Conservation (phyloP, 495 filamentous ascomycete species). For the Penicillium nucicola region DNA sequence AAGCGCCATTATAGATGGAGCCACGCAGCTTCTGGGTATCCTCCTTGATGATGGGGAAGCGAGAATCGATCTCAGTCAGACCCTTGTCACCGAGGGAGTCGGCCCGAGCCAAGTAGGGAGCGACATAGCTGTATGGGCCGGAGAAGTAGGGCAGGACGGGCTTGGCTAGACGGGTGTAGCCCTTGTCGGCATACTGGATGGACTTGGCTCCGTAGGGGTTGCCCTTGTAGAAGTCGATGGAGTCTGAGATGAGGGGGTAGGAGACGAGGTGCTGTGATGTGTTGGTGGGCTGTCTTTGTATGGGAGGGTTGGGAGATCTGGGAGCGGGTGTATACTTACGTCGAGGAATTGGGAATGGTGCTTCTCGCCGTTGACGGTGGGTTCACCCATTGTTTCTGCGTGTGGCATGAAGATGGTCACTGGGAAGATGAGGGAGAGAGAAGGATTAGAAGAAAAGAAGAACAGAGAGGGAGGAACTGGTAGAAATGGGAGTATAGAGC, state of each 20-base stretch:
- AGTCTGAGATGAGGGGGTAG: conserved; percentile 82
- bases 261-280: conserved; percentile 68
- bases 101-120: conserved; percentile 78
- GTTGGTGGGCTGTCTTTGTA: background rate
- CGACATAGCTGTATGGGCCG: conserved; percentile 71
- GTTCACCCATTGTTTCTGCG: conserved; percentile 45
- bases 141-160: conserved; percentile 76
- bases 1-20: conserved; percentile 60
- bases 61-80: conserved; percentile 69
- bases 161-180: conserved; percentile 63
- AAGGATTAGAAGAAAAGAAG: conserved; percentile 8
- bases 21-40: conserved; percentile 72
- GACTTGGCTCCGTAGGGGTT: conserved; percentile 80
- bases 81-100: conserved; percentile 76
- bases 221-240: conserved; percentile 70
- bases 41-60: conserved; percentile 86
- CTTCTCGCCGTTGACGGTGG: conserved; percentile 64
- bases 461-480: conserved; percentile 3
- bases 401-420: conserved; percentile 38
- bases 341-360: conserved; percentile 63
- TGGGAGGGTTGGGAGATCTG: background rate
- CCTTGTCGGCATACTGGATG: conserved; percentile 63
- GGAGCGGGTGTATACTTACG: conserved; percentile 45
- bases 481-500: conserved; percentile 14
- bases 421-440: background rate